Conservation (phyloP, 441 rosid genomes). For the Sinapis alba region DNA sequence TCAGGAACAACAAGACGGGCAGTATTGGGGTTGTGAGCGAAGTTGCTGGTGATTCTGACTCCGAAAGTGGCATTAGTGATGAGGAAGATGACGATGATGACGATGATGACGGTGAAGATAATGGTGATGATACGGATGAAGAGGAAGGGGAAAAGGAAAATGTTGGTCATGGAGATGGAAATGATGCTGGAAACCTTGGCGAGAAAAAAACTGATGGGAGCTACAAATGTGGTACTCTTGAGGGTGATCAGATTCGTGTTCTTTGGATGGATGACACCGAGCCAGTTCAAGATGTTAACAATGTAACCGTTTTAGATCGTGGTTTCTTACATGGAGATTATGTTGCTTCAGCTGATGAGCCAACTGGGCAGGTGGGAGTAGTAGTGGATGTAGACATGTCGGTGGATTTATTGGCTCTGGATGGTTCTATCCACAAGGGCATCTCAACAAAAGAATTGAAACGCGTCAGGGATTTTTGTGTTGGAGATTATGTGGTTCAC, state of each 20-base stretch:
- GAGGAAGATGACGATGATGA: constrained; percentile 60
- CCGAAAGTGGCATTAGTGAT: constrained; percentile 69
- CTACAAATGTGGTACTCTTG: constrained; percentile 60
- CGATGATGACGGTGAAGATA: constrained; percentile 43
- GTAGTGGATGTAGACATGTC: constrained; percentile 76
- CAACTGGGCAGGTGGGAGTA: constrained; percentile 92
- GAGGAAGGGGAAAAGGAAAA: constrained; percentile 32
- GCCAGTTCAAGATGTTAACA: constrained; percentile 63
- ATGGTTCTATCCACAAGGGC: constrained; percentile 68
- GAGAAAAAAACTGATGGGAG: constrained; percentile 38
- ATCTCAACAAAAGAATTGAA: constrained; percentile 69
- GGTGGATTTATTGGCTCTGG: constrained; percentile 71
- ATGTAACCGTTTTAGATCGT: constrained; percentile 79
- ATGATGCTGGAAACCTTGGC: constrained; percentile 40
- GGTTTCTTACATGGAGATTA: constrained; percentile 94
- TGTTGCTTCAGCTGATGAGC: constrained; percentile 79
- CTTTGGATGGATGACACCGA: constrained; percentile 85
- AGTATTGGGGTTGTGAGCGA: constrained; percentile 84
- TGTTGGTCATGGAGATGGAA: constrained; percentile 41
- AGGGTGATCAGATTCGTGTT: constrained; percentile 82
- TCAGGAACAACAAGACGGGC: constrained; percentile 57
- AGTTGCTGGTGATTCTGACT: constrained; percentile 91
- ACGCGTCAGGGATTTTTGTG: constrained; percentile 83
- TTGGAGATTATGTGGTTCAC: constrained; percentile 88
- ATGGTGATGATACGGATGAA: constrained; percentile 42